Evolutionary conservation across 2,329 filamentous ascomycete genomes (phyloP), one percentile per base, ranked within the genome.

Genomic region (Clarireedia paspali): DNA sequence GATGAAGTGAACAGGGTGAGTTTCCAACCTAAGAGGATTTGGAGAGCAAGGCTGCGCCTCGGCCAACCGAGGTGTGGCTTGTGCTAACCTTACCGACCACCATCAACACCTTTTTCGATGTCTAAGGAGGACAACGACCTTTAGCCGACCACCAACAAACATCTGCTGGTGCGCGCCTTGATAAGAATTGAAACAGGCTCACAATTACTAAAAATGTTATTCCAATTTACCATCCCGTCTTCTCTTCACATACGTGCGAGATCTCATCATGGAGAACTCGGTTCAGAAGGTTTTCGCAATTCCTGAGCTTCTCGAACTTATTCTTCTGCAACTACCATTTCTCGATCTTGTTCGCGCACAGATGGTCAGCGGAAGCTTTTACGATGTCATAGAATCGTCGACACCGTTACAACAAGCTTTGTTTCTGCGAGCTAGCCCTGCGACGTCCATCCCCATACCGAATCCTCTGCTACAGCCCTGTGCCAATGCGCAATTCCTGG

Each of bases 321-420:
- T 54, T n/a, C 52, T 54, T 17, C 34, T 54, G 14, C 44, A 48
- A 14, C n/a, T 54, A 9, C 36, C 52, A 48, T 42, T 54, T 6
- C 44, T 54, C 5, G 52, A 54, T 30, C 52, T 54, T 12, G 36
- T 54, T 49, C 52, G 52, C 23, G 52, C 52, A n/a, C 52, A 54
- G 27, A 54, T 54, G 36, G 38, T 54, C 26, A 34, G 36, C 5
- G 34, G 27, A n/a, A 42, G 5, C 7, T 40, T 48, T 24, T 17
- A 30, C n/a, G 14, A 42, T 7, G 17, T 54, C n/a, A 54, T 54
- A 6, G 36, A 48, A 14, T 54, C 52, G 12, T 54, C 52, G 27
- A 48, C 47, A 7, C 40, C 30, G 24, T 36, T 54, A 2, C 52
- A 54, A 42, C 52, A 42, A 54, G 45, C 52, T 23, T 39, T 48